Conservation (phyloP, 169 alveolate species). For the Cryptosporidium xiaoi region DNA sequence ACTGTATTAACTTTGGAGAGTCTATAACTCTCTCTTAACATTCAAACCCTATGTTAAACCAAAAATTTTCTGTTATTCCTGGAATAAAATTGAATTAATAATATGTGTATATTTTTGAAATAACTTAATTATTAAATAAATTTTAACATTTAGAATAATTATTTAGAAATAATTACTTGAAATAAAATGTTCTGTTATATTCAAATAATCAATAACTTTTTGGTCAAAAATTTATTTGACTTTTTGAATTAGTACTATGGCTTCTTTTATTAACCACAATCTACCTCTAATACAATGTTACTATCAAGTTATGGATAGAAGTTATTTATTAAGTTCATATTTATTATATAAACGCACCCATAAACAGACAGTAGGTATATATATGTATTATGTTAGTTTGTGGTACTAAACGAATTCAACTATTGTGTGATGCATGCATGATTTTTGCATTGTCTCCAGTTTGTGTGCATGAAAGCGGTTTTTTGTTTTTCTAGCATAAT, state of each 20-base stretch:
- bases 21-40: no score
- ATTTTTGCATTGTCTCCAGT: constrained; percentile 63
- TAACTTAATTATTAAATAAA: no score
- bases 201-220: background rate
- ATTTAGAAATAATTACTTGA: no score
- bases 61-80: no score
- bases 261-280: constrained; percentile 57
- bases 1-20: no score
- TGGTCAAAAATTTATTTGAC: background rate
- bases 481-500: background rate
- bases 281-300: constrained; percentile 47
- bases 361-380: background rate
- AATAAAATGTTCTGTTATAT: no score
- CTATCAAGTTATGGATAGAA: background rate
- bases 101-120: no score
- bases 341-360: constrained; percentile 48
- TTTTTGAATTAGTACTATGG: constrained; percentile 4
- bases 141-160: no score
- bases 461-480: constrained; percentile 51
- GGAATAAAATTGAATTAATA: no score
- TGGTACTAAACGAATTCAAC: constrained; percentile 9
- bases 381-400: background rate
- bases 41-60: no score
- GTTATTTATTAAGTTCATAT: background rate
- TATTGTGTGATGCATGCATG: constrained; percentile 74